Evolutionary conservation across 148 eudicot genomes (phyloP), one percentile per base, ranked within the genome.

Genomic region (Spergularia marina): DNA sequence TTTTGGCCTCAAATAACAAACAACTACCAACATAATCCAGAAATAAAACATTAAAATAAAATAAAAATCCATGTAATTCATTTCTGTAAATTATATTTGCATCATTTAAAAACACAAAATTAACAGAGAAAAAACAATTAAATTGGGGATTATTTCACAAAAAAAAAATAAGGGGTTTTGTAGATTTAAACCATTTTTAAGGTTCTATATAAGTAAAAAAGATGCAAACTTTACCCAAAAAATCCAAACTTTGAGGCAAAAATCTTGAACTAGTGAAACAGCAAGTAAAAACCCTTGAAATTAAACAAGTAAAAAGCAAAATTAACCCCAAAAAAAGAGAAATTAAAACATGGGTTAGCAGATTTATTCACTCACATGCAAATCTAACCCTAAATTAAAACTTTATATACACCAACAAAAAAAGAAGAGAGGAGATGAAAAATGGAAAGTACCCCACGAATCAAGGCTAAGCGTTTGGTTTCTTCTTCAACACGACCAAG

Each of bases 401-500:
- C 14, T 10, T 21, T 20, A 20, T 10, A 14, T 20, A 20, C 2
- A 39, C 20, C 21, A 14, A 11, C n/a, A 59, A 6, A 53, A 53
- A 10, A 0, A 16, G 25, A 64, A 36, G 53, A 17, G 14, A 18
- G 53, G 56, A 16, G 44, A 17, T 68, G 16, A 47, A n/a, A 12
- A 30, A 14, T 10, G 54, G 7, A n/a, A 15, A 36, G 52, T 74
- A 94, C 98, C 93, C 89, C 91, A 14, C 98, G 93, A 75, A 94
- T 94, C 30, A 55, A 67, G 39, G 96, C 91, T n/a, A 94, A 78
- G 20, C 96, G 91, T 47, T 78, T 89, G 58, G 91, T 90, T 62
- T 94, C 98, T 61, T 91, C 89, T 65, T 94, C 98, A 82, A 94
- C 89, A 5, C 97, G 88, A 3, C 93, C 92, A 16, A 94, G 80